These are phyloP conservation scores for Arachis hypogaea DNA, from an alignment of 306 rosid genomes.

Conservation along the genomic window DNA sequence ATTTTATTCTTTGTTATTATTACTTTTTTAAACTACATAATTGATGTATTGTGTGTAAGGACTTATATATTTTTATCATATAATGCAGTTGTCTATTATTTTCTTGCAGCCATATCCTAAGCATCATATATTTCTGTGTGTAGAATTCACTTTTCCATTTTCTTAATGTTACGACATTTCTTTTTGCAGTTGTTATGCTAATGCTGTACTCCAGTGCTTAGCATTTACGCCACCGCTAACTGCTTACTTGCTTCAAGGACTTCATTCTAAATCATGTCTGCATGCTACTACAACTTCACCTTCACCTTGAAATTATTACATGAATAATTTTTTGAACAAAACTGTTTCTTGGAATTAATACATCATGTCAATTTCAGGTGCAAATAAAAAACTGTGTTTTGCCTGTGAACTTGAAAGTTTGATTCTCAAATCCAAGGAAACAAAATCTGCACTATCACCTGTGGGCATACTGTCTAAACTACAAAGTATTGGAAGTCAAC, in stretches of 20 bases:
- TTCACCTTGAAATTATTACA: slow-evolving; percentile 24
- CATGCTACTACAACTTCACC: slow-evolving; percentile 26
- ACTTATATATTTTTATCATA: slow-evolving; percentile 23
- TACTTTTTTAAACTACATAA: neutral
- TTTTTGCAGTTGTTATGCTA: slow-evolving; percentile 82
- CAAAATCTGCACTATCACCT: slow-evolving; percentile 74
- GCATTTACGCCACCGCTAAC: slow-evolving; percentile 85
- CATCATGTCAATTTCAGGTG: slow-evolving; percentile 53
- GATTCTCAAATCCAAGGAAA: slow-evolving; percentile 68
- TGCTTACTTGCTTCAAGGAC: slow-evolving; percentile 83
- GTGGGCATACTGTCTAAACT: slow-evolving; percentile 68
- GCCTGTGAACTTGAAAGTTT: slow-evolving; percentile 75
- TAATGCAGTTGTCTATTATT: slow-evolving; percentile 5
- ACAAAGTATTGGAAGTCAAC: slow-evolving; percentile 72
- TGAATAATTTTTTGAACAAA: slow-evolving; percentile 10
- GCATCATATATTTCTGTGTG: neutral
- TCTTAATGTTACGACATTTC: slow-evolving; percentile 1
- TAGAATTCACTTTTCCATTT: neutral
- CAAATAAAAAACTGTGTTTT: slow-evolving; percentile 74
- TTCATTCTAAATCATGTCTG: slow-evolving; percentile 85
- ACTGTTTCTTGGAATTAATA: slow-evolving; percentile 22
- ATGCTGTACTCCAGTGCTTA: slow-evolving; percentile 89
- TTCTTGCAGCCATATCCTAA: neutral
- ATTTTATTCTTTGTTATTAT: neutral
- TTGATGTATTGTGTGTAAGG: slow-evolving; percentile 20